Base-by-base conservation (phyloP, 1,284 basidiomycete species). In the Erythrobasidium hasegawianum region DNA sequence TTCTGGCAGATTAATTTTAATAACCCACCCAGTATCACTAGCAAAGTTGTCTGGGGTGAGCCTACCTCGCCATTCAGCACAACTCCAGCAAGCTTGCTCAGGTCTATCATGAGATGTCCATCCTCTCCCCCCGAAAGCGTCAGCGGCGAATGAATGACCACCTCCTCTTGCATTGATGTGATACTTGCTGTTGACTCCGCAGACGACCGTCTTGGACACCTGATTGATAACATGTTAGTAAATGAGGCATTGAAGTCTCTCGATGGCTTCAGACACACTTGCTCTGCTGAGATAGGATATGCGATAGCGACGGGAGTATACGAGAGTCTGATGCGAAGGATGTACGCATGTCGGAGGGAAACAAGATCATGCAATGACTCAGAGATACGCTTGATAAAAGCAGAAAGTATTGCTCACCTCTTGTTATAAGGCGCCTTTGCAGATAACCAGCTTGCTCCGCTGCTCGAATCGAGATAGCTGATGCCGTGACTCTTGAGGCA, bases 141-240 rank as follows among this genome's bases (percentile, higher is more conserved):
- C 26, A 16, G 50, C 50, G 10, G 72, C 76, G 52, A 78, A 78
- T 2, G 72, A 74, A 52, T 78, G 77, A 2, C 77, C 77, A 7
- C 77, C 77, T 20, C 74, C 73, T 8, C 77, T 65, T 4, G 77
- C 76, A 14, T 72, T 71, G 27, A 78, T 74, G 27, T 74, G 47
- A 22, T 71, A 59, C 20, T 64, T 60, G 39, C 59, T 47, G 20
- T 9, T 18, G 7, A 68, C 57, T 50, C 71, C 76, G 67, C 76
- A 77, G 0, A 52, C 41, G 1, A 78, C 71, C 8, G 43, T 24
- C 43, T n/a, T 24, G 43, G 43, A 47, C 7, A 47, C 43, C 43
- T 47, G n/a, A n/a, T n/a, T n/a, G n/a, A 14, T 47, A n/a, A n/a
- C n/a, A n/a, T n/a, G n/a, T n/a, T n/a, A n/a, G n/a, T n/a, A n/a